Conservation (phyloP, 306 rosid genomes). For the Erythrophleum fordii region DNA sequence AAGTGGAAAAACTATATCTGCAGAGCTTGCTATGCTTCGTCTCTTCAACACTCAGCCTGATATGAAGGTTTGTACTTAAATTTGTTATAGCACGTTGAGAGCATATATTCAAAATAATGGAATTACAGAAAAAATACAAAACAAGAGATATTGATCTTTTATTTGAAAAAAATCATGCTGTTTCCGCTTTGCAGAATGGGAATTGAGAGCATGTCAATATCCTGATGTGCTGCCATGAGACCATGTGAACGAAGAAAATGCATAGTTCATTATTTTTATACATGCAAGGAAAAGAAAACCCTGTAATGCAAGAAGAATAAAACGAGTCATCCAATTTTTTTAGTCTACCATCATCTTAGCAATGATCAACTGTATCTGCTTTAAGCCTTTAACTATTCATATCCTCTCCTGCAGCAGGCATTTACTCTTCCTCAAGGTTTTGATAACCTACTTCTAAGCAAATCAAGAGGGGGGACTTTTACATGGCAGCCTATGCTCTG, state of each 20-base stretch:
- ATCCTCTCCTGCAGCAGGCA: background rate
- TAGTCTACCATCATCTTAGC: background rate
- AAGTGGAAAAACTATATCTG: constrained; percentile 98
- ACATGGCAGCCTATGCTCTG: background rate
- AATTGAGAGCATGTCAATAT: constrained; percentile 20
- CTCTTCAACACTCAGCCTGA: constrained; percentile 93
- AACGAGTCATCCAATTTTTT: background rate
- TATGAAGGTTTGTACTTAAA: constrained; percentile 75
- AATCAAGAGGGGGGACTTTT: background rate
- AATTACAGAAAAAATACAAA: background rate
- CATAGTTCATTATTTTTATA: constrained; percentile 1
- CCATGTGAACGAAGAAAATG: constrained; percentile 5
- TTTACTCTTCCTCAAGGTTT: background rate
- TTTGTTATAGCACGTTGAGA: constrained; percentile 28
- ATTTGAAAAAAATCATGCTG: constrained; percentile 21
- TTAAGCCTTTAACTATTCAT: background rate
- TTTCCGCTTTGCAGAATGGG: constrained; percentile 13
- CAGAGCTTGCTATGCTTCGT: constrained; percentile 97
- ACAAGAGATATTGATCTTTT: constrained; percentile 1
- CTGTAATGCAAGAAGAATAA: background rate
- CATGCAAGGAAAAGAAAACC: background rate
- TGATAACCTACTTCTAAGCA: background rate
- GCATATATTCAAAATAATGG: background rate
- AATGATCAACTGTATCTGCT: background rate
- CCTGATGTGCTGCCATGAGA: background rate